phyloP scores from a whole-genome alignment of 257 asterid species.

The Marsdenia floribunda region DNA sequence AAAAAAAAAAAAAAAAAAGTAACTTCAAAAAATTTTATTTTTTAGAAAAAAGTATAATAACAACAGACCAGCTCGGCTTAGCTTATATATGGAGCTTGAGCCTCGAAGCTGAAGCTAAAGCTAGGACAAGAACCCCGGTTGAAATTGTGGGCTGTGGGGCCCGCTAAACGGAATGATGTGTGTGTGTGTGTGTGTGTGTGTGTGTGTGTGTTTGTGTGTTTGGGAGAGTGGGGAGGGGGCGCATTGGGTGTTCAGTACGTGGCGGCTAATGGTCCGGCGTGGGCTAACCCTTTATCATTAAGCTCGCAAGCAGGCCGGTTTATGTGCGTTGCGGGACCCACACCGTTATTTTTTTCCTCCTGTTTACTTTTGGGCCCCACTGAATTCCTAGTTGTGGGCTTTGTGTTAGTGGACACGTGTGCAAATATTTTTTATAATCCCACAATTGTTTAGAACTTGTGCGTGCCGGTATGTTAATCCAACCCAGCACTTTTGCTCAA shows the following conservation, averaged over 20 bases:
- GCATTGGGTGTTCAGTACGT: conserved; percentile 19
- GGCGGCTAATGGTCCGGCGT: conserved; percentile 41
- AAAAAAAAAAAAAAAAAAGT: not conserved
- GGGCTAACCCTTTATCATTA: conserved; percentile 33
- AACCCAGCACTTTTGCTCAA: conserved; percentile 35
- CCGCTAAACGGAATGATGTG: conserved; percentile 31
- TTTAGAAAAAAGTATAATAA: not conserved
- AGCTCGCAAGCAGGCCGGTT: conserved; percentile 29
- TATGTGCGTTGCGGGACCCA: conserved; percentile 21
- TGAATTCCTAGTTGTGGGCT: not conserved
- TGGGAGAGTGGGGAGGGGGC: not conserved
- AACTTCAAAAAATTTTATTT: not conserved
- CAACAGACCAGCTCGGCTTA: conserved; percentile 1
- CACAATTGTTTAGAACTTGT: conserved; percentile 21
- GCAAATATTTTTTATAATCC: not conserved
- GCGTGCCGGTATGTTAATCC: conserved; percentile 48
- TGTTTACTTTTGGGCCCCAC: not conserved
- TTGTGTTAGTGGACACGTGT: conserved; percentile 19
- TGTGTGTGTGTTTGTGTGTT: no score
- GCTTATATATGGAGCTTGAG: conserved; percentile 5
- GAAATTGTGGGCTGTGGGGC: conserved; percentile 31
- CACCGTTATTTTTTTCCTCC: not conserved
- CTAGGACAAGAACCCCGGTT: conserved; percentile 10
- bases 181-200: no score
- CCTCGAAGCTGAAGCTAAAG: not conserved